A percentile compares a stretch with the other conserved stretches of the same genome.
Conservation (phyloP, 2,329 filamentous ascomycete species). For the Neonectria sp. region DNA sequence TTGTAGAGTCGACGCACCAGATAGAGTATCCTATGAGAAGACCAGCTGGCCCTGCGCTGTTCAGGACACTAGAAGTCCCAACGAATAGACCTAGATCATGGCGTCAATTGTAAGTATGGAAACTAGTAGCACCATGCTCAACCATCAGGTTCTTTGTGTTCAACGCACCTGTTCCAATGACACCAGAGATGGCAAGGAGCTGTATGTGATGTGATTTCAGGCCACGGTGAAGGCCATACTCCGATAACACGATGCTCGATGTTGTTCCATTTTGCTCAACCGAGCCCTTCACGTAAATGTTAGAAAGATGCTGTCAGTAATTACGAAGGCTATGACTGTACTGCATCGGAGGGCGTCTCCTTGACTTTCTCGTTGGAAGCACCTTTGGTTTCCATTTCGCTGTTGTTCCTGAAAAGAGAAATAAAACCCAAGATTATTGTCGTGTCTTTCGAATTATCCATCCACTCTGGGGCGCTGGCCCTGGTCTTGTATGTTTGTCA, state of each 20-base stretch:
- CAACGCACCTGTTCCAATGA: slow-evolving; percentile 17
- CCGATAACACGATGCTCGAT: background rate
- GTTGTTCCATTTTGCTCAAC: slow-evolving; percentile 15
- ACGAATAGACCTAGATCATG: slow-evolving; percentile 10
- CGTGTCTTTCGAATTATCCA: background rate
- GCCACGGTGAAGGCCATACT: slow-evolving; percentile 17
- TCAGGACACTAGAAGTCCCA: slow-evolving; percentile 12
- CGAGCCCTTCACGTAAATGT: background rate
- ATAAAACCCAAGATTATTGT: background rate
- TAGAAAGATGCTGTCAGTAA: background rate
- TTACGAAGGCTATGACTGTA: background rate
- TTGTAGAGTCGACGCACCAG: background rate
- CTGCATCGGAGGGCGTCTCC: slow-evolving; percentile 3
- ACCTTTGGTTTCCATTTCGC: background rate
- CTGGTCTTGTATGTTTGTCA: background rate
- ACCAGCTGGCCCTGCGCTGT: slow-evolving; percentile 11
- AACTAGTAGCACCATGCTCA: too few species aligned
- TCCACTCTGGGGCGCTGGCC: background rate
- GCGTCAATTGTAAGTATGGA: too few species aligned
- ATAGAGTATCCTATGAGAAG: slow-evolving; percentile 23
- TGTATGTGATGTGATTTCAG: slow-evolving; percentile 24
- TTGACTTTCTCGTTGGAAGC: background rate
- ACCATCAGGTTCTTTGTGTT: too few species aligned
- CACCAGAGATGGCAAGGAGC: slow-evolving; percentile 13
- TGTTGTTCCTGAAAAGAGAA: background rate